Base-by-base conservation (phyloP, 2,329 filamentous ascomycete genomes). In the Ilyonectria destructans region DNA sequence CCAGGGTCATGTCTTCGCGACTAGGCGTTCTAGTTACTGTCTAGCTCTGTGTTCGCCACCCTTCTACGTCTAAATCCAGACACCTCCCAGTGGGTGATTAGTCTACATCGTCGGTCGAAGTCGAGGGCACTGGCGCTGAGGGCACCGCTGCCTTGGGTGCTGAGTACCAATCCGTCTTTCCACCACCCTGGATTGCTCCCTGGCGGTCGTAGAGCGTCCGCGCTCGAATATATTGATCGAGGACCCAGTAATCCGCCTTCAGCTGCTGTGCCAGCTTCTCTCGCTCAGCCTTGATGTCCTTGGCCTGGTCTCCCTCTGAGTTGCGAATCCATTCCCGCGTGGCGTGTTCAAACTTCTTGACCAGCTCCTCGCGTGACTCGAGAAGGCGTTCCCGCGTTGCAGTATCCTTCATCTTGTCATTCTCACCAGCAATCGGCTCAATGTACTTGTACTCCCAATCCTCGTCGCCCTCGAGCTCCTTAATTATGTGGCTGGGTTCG, bases 211-310 rank as follows among this genome's bases (percentile, higher is more conserved):
- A 98, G 68, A 94, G 82, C n/a, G 91, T 93, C 76, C 92, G 88
- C 13, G 95, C 94, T 45, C 96, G 87, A 33, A 98, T 80, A 79
- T 96, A 97, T 0, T 94, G 94, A 82, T 99, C 96, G 59, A 98
- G 81, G 45, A 87, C 86, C 96, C 96, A 99, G 83, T 98, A 99
- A 74, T 93, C 93, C 55, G 87, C 85, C 69, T 87, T 87, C 74
- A 98, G 78, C 69, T 88, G 82, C 58, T 86, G 86, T 2, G 93
- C 91, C 31, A 96, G 76, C 3, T 84, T 82, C 43, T 89, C 84
- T 63, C 94, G 86, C 79, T 89, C 87, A 55, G 83, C 82, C 78
- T 89, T 88, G 58, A 89, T 78, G 8, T 84, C 79, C 26, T 82
- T 81, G 59, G 82, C 82, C 70, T 88, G 70, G 29, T 79, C 83